These are phyloP conservation scores for Colletotrichum tabaci DNA, from an alignment of 2,329 filamentous ascomycete genomes.

Conservation along the genomic window DNA sequence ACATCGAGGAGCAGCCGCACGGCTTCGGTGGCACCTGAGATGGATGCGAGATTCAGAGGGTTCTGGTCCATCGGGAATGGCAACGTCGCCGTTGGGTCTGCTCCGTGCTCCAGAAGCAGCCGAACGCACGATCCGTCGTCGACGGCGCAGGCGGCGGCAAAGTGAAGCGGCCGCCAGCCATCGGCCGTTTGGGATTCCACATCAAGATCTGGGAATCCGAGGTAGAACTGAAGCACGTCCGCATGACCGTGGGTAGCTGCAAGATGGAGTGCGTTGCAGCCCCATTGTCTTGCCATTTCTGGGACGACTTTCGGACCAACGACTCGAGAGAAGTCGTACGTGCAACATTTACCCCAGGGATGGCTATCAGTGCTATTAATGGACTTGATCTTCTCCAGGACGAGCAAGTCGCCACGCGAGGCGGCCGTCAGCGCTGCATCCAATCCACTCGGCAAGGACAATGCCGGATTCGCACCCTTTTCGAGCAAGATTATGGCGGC, in stretches of 20 bases:
- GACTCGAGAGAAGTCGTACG: background rate
- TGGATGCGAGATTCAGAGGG: conserved; percentile 7
- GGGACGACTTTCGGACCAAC: background rate
- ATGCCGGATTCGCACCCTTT: conserved; percentile 15
- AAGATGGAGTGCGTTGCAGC: conserved; percentile 23
- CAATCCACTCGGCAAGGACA: background rate
- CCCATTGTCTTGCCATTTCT: background rate
- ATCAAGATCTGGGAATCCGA: background rate
- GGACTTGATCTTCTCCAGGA: conserved; percentile 2
- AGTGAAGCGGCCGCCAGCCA: conserved; percentile 26
- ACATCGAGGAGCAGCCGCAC: background rate
- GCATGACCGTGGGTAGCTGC: conserved; percentile 5
- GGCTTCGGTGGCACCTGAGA: too few relatives aligned
- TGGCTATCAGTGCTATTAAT: background rate
- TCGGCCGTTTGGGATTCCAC: conserved; percentile 5
- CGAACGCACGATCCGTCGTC: conserved; percentile 8
- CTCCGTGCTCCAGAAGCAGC: conserved; percentile 18
- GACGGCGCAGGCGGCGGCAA: background rate
- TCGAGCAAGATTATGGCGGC: background rate
- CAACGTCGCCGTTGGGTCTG: background rate
- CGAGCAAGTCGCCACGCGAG: background rate
- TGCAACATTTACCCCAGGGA: conserved; percentile 9
- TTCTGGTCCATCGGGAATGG: background rate
- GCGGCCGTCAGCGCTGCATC: conserved; percentile 21
- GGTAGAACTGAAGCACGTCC: background rate